Evolutionary conservation across 805 yeast species (phyloP).

Genomic region (Saturnispora sekii): DNA sequence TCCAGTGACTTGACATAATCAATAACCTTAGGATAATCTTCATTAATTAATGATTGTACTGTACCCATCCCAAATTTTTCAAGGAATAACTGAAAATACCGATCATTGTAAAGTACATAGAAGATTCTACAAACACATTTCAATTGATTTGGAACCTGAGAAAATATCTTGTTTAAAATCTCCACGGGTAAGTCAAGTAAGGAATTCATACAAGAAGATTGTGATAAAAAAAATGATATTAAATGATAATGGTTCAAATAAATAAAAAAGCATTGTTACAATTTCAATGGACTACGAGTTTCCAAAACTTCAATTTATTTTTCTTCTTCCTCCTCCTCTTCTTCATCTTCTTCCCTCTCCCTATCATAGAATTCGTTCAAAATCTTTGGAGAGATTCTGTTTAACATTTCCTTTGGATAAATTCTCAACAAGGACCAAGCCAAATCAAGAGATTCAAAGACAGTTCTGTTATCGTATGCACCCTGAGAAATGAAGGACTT

Average conservation of each 20-base stretch:
- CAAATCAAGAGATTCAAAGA: conserved; percentile 91
- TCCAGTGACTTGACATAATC: conserved; percentile 27
- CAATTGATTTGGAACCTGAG: conserved; percentile 23
- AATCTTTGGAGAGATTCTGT: conserved; percentile 97
- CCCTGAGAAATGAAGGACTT: conserved; percentile 93
- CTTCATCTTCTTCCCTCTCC: conserved; percentile 46
- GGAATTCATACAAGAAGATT: conserved; percentile 1
- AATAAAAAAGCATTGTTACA: not conserved
- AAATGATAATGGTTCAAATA: no score
- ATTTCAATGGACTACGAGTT: no score
- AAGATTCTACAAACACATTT: conserved; percentile 26
- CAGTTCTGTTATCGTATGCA: conserved; percentile 90
- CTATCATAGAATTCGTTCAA: conserved; percentile 92
- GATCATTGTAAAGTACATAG: conserved; percentile 41
- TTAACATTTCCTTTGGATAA: conserved; percentile 97
- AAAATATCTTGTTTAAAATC: conserved; percentile 19
- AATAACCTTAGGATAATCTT: conserved; percentile 20
- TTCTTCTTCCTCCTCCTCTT: conserved; percentile 12
- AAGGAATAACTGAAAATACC: conserved; percentile 30
- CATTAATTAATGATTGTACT: conserved; percentile 16
- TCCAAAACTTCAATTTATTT: not conserved
- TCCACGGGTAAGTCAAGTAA: conserved; percentile 25
- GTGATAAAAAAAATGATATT: not conserved
- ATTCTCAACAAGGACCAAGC: conserved; percentile 98
- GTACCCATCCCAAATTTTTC: conserved; percentile 24